phyloP scores from a whole-genome alignment of 73 alveolate genomes.

The Uronychia binucleata region DNA sequence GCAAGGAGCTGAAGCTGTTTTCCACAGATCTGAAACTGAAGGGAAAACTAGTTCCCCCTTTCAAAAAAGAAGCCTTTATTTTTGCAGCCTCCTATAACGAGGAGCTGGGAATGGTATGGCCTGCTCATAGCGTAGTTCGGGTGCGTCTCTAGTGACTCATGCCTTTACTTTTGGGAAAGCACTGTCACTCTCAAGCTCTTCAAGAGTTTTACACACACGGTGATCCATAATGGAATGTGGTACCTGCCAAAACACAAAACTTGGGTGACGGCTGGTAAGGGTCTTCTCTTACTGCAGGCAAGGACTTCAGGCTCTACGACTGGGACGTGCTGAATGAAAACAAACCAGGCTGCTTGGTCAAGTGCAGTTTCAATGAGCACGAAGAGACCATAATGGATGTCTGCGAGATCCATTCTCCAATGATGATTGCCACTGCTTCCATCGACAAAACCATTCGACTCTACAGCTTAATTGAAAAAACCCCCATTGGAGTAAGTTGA shows the following conservation, averaged over 20 bases:
- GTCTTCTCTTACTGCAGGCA: constrained; percentile 34
- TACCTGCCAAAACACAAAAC: constrained; percentile 74
- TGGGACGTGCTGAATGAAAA: constrained; percentile 37
- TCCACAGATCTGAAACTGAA: constrained; percentile 63
- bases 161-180: constrained; percentile 59
- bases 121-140: constrained; percentile 42
- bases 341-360: constrained; percentile 32
- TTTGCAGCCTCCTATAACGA: constrained; percentile 57
- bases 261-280: constrained; percentile 89
- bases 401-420: constrained; percentile 77
- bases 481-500: constrained; percentile 68
- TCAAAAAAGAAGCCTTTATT: constrained; percentile 43
- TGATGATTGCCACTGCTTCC: constrained; percentile 83
- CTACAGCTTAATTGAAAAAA: constrained; percentile 74
- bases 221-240: constrained; percentile 80
- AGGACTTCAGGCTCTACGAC: constrained; percentile 65
- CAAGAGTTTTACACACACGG: constrained; percentile 19
- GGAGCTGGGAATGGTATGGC: constrained; percentile 33
- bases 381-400: constrained; percentile 78
- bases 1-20: constrained; percentile 67
- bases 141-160: constrained; percentile 58
- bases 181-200: constrained; percentile 26
- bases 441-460: constrained; percentile 84
- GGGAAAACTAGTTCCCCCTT: constrained; percentile 36
- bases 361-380: constrained; percentile 58